These are phyloP conservation scores for Selaginella moellendorffii DNA, from an alignment of 75 land plant genomes.

Conservation along the genomic window DNA sequence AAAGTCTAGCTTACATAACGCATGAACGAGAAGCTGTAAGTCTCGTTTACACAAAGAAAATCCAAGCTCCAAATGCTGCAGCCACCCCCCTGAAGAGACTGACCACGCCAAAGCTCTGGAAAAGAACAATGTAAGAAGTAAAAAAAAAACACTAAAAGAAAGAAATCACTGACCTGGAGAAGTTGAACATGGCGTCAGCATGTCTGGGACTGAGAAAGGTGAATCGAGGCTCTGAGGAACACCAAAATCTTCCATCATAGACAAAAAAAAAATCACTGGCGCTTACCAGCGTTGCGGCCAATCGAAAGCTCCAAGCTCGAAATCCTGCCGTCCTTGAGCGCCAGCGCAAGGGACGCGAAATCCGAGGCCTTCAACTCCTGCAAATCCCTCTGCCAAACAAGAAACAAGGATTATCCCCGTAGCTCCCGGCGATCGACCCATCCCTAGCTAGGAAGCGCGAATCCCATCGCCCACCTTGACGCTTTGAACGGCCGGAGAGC, in stretches of 20 bases:
- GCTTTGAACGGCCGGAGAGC: no score
- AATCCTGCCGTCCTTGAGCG: not conserved
- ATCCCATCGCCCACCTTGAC: not conserved
- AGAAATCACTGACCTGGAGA: not conserved
- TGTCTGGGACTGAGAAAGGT: constrained; percentile 11
- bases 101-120: constrained; percentile 9
- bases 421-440: not conserved
- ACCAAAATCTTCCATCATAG: not conserved
- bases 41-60: constrained; percentile 16
- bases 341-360: not conserved
- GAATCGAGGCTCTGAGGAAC: not conserved
- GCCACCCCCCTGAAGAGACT: constrained; percentile 16
- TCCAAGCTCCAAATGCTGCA: constrained; percentile 22
- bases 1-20: constrained; percentile 10
- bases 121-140: not conserved
- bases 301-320: not conserved
- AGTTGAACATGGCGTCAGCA: constrained; percentile 6
- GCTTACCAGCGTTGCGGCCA: not conserved
- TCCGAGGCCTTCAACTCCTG: not conserved
- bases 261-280: not conserved
- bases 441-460: not conserved
- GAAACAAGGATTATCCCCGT: not conserved
- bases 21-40: constrained; percentile 14
- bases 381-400: not conserved
- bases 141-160: not conserved